A percentile compares a stretch with the other conserved stretches of the same genome.
These are phyloP conservation scores for Sugiyamaella sp. DNA, from an alignment of 1,139 yeast species.

Conservation along the genomic window DNA sequence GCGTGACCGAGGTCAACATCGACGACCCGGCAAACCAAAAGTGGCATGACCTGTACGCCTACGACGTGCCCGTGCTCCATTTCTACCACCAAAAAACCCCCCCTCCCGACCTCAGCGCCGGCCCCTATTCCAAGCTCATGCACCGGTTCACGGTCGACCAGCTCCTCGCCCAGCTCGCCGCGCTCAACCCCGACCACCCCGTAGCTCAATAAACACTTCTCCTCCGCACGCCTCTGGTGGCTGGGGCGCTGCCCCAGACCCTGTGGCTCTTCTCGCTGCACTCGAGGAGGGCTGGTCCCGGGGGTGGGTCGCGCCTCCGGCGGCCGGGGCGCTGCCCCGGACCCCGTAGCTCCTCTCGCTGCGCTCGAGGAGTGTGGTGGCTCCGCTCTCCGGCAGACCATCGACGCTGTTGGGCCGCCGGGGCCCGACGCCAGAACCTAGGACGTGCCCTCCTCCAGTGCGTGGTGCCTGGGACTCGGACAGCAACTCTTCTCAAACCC, in stretches of 20 bases:
- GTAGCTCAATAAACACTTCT: too few relatives aligned
- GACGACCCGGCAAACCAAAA: slow-evolving; percentile 63
- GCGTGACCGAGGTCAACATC: slow-evolving; percentile 62
- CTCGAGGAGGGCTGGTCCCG: neutral
- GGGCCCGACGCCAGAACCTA: too few relatives aligned
- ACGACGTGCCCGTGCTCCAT: slow-evolving; percentile 89
- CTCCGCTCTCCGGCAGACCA: too few relatives aligned
- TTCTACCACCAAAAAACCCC: slow-evolving; percentile 48
- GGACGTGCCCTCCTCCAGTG: too few relatives aligned
- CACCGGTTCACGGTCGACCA: slow-evolving; percentile 68
- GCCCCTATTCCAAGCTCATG: slow-evolving; percentile 63
- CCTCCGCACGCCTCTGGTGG: too few relatives aligned
- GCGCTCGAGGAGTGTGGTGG: neutral
- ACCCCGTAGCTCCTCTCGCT: neutral
- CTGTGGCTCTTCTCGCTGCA: too few relatives aligned
- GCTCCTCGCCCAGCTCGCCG: slow-evolving; percentile 40
- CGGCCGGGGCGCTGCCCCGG: neutral
- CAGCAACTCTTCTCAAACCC: too few relatives aligned
- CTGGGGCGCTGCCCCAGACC: too few relatives aligned
- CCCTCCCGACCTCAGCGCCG: slow-evolving; percentile 30
- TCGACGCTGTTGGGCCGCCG: too few relatives aligned
- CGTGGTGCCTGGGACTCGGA: too few relatives aligned
- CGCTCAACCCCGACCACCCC: neutral
- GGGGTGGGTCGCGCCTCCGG: neutral
- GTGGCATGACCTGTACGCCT: slow-evolving; percentile 84